Percentiles rank a stretch among this genome's conserved stretches.
Evolutionary conservation across 2,329 filamentous ascomycete species (phyloP).

Genomic region (Colletotrichum sp.): DNA sequence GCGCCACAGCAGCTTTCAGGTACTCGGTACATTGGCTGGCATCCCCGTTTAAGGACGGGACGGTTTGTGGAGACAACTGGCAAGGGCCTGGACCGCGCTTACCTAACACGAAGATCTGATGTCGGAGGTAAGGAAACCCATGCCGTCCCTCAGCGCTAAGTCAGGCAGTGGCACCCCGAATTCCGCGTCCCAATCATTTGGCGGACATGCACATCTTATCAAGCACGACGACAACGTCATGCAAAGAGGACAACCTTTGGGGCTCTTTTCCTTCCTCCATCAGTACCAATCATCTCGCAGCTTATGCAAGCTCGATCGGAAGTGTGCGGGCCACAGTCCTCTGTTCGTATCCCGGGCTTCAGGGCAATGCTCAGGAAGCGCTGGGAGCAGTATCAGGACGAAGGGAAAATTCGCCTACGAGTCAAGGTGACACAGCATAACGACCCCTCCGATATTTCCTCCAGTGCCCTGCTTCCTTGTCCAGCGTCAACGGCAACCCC

Average conservation of each 20-base stretch:
- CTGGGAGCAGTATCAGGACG: neutral
- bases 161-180: neutral
- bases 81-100: neutral
- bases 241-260: neutral
- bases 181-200: neutral
- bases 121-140: neutral
- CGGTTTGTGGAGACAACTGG: neutral
- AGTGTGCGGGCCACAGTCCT: neutral
- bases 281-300: neutral
- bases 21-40: neutral
- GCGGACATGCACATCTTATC: neutral
- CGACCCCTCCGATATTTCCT: neutral
- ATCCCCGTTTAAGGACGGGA: neutral
- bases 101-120: neutral
- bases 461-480: neutral
- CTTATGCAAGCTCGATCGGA: neutral
- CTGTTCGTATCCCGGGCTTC: neutral
- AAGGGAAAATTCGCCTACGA: neutral
- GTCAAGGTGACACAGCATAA: neutral
- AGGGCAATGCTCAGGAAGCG: neutral
- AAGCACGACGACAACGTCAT: neutral
- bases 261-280: neutral
- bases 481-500: neutral
- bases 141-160: neutral
- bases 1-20: neutral